Evolutionary conservation across 2,329 filamentous ascomycete species (phyloP), one percentile per base, ranked within the genome.

Genomic region (Dactylellina leptospora): DNA sequence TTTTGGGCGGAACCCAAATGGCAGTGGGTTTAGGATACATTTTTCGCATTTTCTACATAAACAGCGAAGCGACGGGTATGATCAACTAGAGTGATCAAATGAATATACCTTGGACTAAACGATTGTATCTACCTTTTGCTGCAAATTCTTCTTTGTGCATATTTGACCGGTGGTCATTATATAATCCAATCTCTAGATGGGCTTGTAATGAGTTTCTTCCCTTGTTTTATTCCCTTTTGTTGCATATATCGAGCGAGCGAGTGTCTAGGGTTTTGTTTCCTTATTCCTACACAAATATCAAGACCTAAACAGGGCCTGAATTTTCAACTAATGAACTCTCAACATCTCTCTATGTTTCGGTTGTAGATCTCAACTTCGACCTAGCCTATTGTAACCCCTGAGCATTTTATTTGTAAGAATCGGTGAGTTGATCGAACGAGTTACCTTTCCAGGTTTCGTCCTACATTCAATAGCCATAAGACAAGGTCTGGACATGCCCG

Each of bases 31-130:
- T 30, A 48, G 68, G 16, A 72, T 72, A 36, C 68, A 72, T 20
- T 72, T 72, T 55, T 72, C 68, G 11, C 59, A 72, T 25, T 55
- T 72, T 36, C 42, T 72, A 25, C 44, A 72, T 22, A 72, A 72
- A 30, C 68, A 72, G 47, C 33, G 68, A 25, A 44, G 59, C n/a
- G 68, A 72, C 28, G 68, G 68, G 27, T 72, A 72, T 36, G 68
- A 64, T 44, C 68, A 72, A 22, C 20, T 72, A 9, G 68, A 64
- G 9, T 72, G 18, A 25, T 33, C n/a, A n/a, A n/a, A n/a, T n/a
- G n/a, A n/a, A n/a, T n/a, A n/a, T n/a, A n/a, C n/a, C n/a, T n/a
- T n/a, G n/a, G n/a, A n/a, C n/a, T n/a, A 18, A 33, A 33, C 13
- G 22, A 5, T 54, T 20, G 59, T 23, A 63, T 54, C 54, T 55